phyloP scores from a whole-genome alignment of 495 filamentous ascomycete species.

The Podospora conica region DNA sequence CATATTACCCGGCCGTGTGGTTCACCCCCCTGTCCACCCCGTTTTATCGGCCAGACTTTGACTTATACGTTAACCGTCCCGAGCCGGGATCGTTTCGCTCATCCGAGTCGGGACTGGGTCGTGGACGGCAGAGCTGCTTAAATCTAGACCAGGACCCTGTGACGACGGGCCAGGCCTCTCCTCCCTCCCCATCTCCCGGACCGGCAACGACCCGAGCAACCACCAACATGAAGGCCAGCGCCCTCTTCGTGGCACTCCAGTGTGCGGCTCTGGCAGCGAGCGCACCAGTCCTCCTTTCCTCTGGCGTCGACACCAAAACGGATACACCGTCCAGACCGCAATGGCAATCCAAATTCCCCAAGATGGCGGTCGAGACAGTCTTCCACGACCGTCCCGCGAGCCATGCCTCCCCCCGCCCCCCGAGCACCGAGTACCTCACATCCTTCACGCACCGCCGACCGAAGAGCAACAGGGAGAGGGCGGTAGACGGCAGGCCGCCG shows the following conservation, averaged over 20 bases:
- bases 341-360: neutral
- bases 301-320: neutral
- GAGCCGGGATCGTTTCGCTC: neutral
- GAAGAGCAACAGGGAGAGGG: neutral
- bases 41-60: neutral
- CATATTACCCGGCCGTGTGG: neutral
- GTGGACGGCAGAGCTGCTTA: neutral
- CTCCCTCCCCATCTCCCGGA: neutral
- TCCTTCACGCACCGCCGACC: neutral
- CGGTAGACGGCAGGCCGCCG: neutral
- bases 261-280: slow-evolving; percentile 15
- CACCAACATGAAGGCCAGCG: slow-evolving; percentile 18
- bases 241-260: slow-evolving; percentile 15
- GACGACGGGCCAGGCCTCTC: neutral
- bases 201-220: neutral
- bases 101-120: neutral
- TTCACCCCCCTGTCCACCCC: neutral
- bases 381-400: slow-evolving; percentile 10
- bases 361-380: neutral
- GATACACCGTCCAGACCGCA: neutral
- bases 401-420: too few species aligned
- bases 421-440: slow-evolving; percentile 18
- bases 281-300: slow-evolving; percentile 9
- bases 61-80: neutral
- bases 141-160: neutral